Evolutionary conservation across 306 rosid genomes (phyloP).

Genomic region (Fragaria nilgerrensis): DNA sequence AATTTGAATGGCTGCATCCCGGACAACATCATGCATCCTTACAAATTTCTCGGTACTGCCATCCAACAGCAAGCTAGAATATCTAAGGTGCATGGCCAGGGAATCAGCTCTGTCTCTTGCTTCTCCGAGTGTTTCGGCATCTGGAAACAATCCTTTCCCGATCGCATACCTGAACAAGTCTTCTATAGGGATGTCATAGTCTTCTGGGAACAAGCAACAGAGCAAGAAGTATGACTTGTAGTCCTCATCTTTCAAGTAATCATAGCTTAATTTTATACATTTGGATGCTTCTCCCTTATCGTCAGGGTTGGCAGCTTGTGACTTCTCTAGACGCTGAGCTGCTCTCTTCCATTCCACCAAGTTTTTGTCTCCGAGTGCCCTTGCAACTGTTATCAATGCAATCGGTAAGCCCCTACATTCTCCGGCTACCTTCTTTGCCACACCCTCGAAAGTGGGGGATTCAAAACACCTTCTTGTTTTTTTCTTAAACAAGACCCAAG

Average conservation of each 20-base stretch:
- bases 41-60: neutral
- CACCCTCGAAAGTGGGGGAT: no score
- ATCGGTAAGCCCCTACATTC: neutral
- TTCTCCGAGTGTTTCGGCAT: neutral
- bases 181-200: neutral
- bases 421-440: neutral
- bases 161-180: neutral
- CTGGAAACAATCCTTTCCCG: neutral
- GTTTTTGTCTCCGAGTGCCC: neutral
- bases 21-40: neutral
- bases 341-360: neutral
- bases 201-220: neutral
- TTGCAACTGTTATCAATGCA: neutral
- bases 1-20: neutral
- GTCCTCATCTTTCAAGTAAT: neutral
- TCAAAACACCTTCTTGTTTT: neutral
- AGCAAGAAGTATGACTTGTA: neutral
- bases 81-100: conserved; percentile 12
- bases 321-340: neutral
- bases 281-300: neutral
- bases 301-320: neutral
- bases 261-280: neutral
- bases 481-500: conserved; percentile 22
- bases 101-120: neutral
- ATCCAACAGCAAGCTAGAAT: neutral